Percentiles rank a stretch among this genome's conserved stretches.
Conservation (phyloP, 495 filamentous ascomycete species). For the Daldinia concentrica region DNA sequence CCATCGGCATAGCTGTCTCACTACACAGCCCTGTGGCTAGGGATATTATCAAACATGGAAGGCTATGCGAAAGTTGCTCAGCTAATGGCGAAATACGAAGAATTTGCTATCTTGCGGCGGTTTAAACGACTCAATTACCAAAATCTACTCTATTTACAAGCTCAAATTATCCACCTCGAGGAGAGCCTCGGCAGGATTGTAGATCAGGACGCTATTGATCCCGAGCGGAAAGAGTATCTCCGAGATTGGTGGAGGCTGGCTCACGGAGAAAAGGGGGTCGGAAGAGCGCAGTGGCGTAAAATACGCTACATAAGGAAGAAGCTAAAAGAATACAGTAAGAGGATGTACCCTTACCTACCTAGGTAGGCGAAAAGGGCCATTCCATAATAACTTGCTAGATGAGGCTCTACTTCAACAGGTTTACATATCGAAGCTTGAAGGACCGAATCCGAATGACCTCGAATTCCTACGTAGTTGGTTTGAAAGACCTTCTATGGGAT, state of each 20-base stretch:
- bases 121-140: slow-evolving; percentile 42
- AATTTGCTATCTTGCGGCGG: slow-evolving; percentile 40
- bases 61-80: slow-evolving; percentile 20
- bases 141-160: slow-evolving; percentile 46
- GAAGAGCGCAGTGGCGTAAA: neutral
- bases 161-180: slow-evolving; percentile 42
- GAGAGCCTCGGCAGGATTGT: slow-evolving; percentile 10
- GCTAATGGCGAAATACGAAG: slow-evolving; percentile 38
- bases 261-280: neutral
- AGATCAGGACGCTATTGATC: neutral
- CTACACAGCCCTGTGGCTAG: too few species aligned
- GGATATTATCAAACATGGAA: too few species aligned
- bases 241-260: slow-evolving; percentile 1
- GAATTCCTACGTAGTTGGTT: slow-evolving; percentile 6
- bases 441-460: neutral
- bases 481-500: slow-evolving; percentile 6
- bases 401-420: neutral
- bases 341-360: too few species aligned
- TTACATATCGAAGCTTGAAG: neutral
- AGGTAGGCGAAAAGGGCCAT: too few species aligned
- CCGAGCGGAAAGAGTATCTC: neutral
- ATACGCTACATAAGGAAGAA: neutral
- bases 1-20: too few species aligned
- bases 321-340: neutral
- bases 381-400: too few species aligned